Evolutionary conservation across 1,284 basidiomycete species (phyloP).

Genomic region (Moesziomyces globuligerus): DNA sequence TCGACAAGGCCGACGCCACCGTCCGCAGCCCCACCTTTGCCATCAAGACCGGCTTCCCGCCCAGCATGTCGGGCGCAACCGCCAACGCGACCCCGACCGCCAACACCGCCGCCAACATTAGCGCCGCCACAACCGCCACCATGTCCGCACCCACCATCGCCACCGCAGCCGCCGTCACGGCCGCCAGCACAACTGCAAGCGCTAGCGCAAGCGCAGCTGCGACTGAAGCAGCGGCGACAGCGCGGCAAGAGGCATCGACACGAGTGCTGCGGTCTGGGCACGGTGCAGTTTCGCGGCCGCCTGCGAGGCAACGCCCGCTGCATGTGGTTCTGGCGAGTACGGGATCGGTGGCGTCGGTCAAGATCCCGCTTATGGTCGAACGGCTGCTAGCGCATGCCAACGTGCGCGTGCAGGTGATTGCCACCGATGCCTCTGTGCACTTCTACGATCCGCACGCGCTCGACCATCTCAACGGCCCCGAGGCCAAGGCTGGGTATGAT

Average conservation of each 20-base stretch:
- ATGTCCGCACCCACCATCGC: too few relatives aligned
- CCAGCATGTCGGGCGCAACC: slow-evolving; percentile 33
- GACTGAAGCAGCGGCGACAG: too few relatives aligned
- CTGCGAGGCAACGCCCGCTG: slow-evolving; percentile 39
- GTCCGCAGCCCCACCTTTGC: slow-evolving; percentile 50
- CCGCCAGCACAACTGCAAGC: too few relatives aligned
- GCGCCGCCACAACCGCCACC: too few relatives aligned
- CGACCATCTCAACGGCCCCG: neutral
- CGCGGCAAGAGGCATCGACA: too few relatives aligned
- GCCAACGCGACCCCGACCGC: neutral
- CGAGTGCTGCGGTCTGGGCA: slow-evolving; percentile 58
- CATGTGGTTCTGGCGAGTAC: slow-evolving; percentile 86
- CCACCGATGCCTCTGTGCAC: slow-evolving; percentile 79
- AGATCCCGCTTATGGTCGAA: slow-evolving; percentile 86
- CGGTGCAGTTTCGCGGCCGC: slow-evolving; percentile 43
- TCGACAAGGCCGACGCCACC: slow-evolving; percentile 6
- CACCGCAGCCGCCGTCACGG: too few relatives aligned
- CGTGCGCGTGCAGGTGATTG: slow-evolving; percentile 84
- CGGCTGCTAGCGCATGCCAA: slow-evolving; percentile 76
- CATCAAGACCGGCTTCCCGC: slow-evolving; percentile 44
- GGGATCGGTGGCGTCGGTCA: slow-evolving; percentile 93
- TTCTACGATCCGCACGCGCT: slow-evolving; percentile 78
- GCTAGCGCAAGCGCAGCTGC: too few relatives aligned
- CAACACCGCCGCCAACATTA: too few relatives aligned
- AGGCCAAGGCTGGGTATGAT: neutral